These are phyloP conservation scores for Bipolaris gigantea DNA, from an alignment of 2,329 filamentous ascomycete genomes.

Conservation along the genomic window DNA sequence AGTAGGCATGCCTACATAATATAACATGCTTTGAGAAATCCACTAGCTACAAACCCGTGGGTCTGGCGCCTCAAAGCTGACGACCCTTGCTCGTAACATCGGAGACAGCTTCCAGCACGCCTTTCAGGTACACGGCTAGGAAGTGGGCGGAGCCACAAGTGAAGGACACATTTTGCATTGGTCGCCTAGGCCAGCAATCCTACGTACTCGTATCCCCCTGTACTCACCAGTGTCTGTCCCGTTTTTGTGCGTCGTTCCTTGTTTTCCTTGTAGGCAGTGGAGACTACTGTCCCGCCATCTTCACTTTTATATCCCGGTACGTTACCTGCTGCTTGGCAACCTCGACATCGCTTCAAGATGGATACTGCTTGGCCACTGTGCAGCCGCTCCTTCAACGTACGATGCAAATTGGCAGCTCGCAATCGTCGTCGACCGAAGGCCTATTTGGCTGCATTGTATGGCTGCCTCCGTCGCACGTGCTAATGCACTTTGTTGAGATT, in stretches of 20 bases:
- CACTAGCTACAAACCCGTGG: background rate
- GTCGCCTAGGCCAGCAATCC: background rate
- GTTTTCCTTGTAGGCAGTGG: background rate
- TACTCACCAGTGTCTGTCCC: background rate
- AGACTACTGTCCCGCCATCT: background rate
- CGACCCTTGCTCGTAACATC: background rate
- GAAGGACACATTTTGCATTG: background rate
- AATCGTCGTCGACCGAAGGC: conserved; percentile 1
- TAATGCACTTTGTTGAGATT: conserved; percentile 4
- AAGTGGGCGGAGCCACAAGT: background rate
- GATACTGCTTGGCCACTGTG: conserved; percentile 4
- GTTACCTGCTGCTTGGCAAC: background rate
- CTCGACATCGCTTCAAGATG: background rate
- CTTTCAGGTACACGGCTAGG: background rate
- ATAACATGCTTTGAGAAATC: background rate
- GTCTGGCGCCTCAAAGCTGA: background rate
- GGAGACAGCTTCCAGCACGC: background rate
- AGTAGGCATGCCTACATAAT: background rate
- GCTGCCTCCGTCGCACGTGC: conserved; percentile 6
- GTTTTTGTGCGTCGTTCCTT: background rate
- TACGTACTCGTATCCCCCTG: background rate
- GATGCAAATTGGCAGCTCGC: background rate
- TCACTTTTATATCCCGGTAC: background rate
- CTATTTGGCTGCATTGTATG: conserved; percentile 10
- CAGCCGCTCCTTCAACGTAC: conserved; percentile 6